Percentiles rank a stretch among this genome's conserved stretches.
Evolutionary conservation across 495 filamentous ascomycete genomes (phyloP).

Genomic region (Hapsidospora chrysogenum): DNA sequence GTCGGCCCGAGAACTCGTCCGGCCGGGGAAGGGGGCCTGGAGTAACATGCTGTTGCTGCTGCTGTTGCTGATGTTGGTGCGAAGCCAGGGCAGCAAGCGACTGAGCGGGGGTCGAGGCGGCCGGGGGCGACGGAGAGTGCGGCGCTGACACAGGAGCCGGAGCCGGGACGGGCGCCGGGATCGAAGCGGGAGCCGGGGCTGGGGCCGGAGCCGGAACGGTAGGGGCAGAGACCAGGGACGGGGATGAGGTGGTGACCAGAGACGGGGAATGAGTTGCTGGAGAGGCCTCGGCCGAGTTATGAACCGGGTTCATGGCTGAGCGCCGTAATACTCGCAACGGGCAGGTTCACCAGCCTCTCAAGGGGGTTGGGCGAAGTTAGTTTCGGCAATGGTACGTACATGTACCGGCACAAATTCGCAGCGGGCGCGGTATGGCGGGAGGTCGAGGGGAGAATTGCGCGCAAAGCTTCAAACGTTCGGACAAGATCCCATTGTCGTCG

Average conservation of each 20-base stretch:
- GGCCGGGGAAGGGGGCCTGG: background rate
- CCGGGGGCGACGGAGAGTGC: background rate
- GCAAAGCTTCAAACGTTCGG: no score
- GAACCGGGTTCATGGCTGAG: conserved; percentile 3
- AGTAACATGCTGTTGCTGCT: background rate
- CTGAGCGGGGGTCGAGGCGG: background rate
- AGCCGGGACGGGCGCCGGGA: background rate
- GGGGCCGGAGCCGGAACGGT: background rate
- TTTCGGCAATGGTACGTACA: no score
- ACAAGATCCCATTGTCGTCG: no score
- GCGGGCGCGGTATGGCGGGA: no score
- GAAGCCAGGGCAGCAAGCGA: background rate
- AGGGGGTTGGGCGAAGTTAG: no score
- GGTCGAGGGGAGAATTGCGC: no score
- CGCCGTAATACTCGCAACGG: background rate
- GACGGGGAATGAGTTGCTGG: background rate
- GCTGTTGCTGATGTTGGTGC: background rate
- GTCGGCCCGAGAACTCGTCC: background rate
- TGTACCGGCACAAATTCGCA: no score
- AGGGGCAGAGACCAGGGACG: background rate
- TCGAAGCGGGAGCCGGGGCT: conserved; percentile 1
- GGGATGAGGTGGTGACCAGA: background rate
- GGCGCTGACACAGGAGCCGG: background rate
- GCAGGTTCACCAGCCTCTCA: no score
- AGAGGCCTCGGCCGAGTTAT: background rate